Conservation (phyloP, 2,329 filamentous ascomycete genomes). For the Huntiella savannae region DNA sequence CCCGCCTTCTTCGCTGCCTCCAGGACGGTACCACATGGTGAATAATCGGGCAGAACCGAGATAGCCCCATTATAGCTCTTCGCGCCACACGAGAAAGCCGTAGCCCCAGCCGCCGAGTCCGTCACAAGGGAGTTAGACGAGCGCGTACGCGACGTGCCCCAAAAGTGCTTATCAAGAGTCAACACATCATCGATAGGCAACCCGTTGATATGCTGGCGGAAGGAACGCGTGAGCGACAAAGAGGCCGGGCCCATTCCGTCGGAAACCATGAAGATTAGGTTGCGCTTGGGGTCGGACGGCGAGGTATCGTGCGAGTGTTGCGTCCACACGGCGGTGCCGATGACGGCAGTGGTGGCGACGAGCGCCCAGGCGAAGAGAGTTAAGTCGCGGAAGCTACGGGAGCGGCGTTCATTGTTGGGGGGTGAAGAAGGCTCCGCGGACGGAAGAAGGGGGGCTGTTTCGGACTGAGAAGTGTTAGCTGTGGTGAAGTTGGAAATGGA, state of each 20-base stretch:
- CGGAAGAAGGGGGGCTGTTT: conserved; percentile 17
- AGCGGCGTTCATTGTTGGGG: conserved; percentile 14
- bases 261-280: conserved; percentile 96
- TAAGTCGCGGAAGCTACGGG: conserved; percentile 43
- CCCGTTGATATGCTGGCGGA: conserved; percentile 55
- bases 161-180: conserved; percentile 69
- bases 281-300: conserved; percentile 47
- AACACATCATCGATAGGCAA: conserved; percentile 61
- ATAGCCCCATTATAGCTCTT: conserved; percentile 98
- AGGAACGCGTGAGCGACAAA: conserved; percentile 69
- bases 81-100: conserved; percentile 75
- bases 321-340: conserved; percentile 59
- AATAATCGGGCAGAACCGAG: conserved; percentile 64
- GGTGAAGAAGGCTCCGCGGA: conserved; percentile 17
- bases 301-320: conserved; percentile 38
- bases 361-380: conserved; percentile 69
- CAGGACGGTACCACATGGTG: conserved; percentile 76
- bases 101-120: conserved; percentile 91
- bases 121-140: conserved; percentile 75
- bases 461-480: neutral
- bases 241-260: conserved; percentile 96
- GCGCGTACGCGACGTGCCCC: conserved; percentile 74
- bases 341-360: conserved; percentile 56
- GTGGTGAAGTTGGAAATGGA: neutral
- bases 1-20: conserved; percentile 86